Conservation (phyloP, 345 rosid species). For the Salix brachista region DNA sequence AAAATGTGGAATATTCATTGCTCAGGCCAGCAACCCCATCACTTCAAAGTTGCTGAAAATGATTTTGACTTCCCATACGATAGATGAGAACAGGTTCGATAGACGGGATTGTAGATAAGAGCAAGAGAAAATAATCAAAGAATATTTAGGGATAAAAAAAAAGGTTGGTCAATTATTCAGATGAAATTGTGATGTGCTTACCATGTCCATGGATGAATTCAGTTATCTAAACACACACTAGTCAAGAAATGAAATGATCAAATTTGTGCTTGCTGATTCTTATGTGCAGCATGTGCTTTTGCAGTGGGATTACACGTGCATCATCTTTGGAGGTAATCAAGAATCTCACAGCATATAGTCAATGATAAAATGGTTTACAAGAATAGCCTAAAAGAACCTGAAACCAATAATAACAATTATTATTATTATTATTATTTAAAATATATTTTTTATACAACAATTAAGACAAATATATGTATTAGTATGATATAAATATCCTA, state of each 20-base stretch:
- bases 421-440: too few relatives aligned
- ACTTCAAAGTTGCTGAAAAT: constrained; percentile 74
- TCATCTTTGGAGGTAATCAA: too few relatives aligned
- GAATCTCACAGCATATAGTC: too few relatives aligned
- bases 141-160: background rate
- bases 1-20: constrained; percentile 95
- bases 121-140: background rate
- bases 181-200: constrained; percentile 8
- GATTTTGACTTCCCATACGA: constrained; percentile 67
- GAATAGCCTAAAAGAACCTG: too few relatives aligned
- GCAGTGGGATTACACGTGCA: too few relatives aligned
- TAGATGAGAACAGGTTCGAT: background rate
- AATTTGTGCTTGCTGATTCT: background rate
- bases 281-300: too few relatives aligned
- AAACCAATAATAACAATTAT: too few relatives aligned
- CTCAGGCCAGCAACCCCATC: constrained; percentile 67
- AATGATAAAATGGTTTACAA: too few relatives aligned
- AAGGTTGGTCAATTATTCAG: background rate
- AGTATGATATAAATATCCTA: too few relatives aligned
- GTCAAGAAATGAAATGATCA: background rate
- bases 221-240: too few relatives aligned
- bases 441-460: too few relatives aligned
- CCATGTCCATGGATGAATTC: background rate
- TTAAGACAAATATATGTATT: too few relatives aligned
- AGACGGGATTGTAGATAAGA: constrained; percentile 23